Conservation (phyloP, 176 grass and related monocot species). For the Coix lacrymajobi region DNA sequence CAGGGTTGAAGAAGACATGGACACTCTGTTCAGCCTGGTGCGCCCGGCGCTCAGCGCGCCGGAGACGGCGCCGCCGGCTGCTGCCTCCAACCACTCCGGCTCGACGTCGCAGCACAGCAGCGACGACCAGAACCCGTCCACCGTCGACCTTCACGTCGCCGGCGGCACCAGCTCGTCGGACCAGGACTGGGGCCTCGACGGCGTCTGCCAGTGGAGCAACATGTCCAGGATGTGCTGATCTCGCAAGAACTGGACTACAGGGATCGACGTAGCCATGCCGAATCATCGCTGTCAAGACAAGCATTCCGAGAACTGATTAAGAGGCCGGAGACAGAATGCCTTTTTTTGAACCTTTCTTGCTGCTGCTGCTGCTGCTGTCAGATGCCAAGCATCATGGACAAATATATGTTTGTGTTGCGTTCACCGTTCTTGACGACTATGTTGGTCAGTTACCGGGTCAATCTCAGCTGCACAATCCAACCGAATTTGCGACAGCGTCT, state of each 20-base stretch:
- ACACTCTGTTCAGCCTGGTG: slow-evolving; percentile 36
- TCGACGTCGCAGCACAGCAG: slow-evolving; percentile 24
- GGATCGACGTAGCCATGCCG: not conserved
- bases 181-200: slow-evolving; percentile 36
- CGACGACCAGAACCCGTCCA: slow-evolving; percentile 13
- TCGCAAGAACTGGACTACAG: not conserved
- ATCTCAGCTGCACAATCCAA: not conserved
- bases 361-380: not conserved
- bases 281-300: not conserved
- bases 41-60: slow-evolving; percentile 1
- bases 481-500: not conserved
- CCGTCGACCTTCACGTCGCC: not conserved
- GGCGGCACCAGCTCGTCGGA: slow-evolving; percentile 2
- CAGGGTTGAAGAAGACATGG: slow-evolving; percentile 4
- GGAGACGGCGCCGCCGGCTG: not conserved
- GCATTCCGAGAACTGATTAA: not conserved
- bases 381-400: not conserved
- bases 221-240: slow-evolving; percentile 42
- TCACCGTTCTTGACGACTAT: not conserved
- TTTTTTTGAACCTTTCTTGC: not conserved
- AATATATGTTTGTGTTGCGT: slow-evolving; percentile 19
- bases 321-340: not conserved
- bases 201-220: slow-evolving; percentile 36
- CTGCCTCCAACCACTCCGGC: slow-evolving; percentile 17
- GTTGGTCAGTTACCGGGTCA: not conserved